Percentiles rank a stretch among this genome's conserved stretches.
Evolutionary conservation across 2,329 filamentous ascomycete species (phyloP).

Genomic region (Hypoxylon sp.): DNA sequence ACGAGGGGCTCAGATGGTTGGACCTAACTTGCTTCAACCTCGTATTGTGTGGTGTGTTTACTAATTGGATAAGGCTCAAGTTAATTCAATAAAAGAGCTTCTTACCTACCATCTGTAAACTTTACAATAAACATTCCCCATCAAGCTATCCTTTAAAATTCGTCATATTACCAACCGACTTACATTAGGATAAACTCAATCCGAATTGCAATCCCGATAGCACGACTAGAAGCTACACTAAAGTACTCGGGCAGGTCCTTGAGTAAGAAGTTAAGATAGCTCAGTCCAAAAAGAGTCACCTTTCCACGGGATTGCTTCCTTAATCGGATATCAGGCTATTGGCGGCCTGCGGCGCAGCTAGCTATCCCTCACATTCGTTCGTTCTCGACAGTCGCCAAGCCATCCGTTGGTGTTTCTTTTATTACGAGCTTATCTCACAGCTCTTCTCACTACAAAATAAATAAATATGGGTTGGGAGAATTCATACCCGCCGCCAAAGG

Average conservation of each 20-base stretch:
- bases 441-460: constrained; percentile 8
- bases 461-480: constrained; percentile 50
- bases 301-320: constrained; percentile 14
- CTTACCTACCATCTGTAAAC: constrained; percentile 3
- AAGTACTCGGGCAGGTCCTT: constrained; percentile 21
- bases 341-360: constrained; percentile 37
- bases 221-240: constrained; percentile 12
- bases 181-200: not conserved
- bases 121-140: constrained; percentile 22
- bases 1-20: constrained; percentile 2
- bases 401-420: constrained; percentile 13
- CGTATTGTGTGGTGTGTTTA: constrained; percentile 26
- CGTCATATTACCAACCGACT: constrained; percentile 18
- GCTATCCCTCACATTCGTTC: constrained; percentile 21
- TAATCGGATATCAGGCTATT: constrained; percentile 31
- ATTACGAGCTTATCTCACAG: constrained; percentile 30
- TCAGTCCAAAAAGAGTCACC: constrained; percentile 6
- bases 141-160: constrained; percentile 21
- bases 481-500: constrained; percentile 35
- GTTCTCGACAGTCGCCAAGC: constrained; percentile 17
- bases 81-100: constrained; percentile 1
- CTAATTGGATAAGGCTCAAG: constrained; percentile 5
- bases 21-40: constrained; percentile 7
- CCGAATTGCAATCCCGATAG: constrained; percentile 10
- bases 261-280: constrained; percentile 2